Base-by-base conservation (phyloP, 2,329 filamentous ascomycete species). In the Calonectria naviculata region DNA sequence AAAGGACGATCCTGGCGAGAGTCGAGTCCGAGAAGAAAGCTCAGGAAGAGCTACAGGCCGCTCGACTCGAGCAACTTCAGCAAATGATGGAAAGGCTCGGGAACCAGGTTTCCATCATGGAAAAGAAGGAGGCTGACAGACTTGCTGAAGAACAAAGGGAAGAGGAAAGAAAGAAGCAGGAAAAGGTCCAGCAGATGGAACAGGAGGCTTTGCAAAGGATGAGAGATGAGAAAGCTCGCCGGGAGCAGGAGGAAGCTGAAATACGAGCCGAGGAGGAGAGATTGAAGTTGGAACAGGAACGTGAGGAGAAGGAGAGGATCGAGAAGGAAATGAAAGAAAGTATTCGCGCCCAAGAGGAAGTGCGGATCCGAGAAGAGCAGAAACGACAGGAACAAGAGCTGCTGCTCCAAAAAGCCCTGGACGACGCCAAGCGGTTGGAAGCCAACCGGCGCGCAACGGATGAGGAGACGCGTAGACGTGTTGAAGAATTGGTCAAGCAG, bases 51-150 rank as follows among this genome's bases (percentile, higher is more conserved):
- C 26, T 65, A 17, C 62, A 65, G 12, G 9, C 24, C 21, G 38
- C 29, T 47, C 64, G 42, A 9, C 49, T 66, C 10, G 64, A 66
- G 21, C 36, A 56, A 26, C 54, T 66, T 19, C 64, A 60, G 19
- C 17, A 31, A 15, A 58, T 66, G 47, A 60, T 66, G 52, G 64
- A 66, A 38, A 66, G 28, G 21, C 41, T 66, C 7, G 64, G 52
- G 21, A 26, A 58, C 34, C 62, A 65, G 19, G 44, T 65, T 12
- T 36, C 46, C 4, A 24, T 65, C 34, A 65, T 65, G 52, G 44
- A 66, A 60, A 49, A 38, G 38, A 58, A 56, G 24, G 52, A 66
- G 58, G 28, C 31, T 13, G 52, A 60, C 13, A 28, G 52, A 21
- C 13, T 52, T 3, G 5, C 24, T 3, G 49, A 46, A 24, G 64